These are phyloP conservation scores for Botrytis fabae DNA, from an alignment of 2,329 filamentous ascomycete species.

Conservation along the genomic window DNA sequence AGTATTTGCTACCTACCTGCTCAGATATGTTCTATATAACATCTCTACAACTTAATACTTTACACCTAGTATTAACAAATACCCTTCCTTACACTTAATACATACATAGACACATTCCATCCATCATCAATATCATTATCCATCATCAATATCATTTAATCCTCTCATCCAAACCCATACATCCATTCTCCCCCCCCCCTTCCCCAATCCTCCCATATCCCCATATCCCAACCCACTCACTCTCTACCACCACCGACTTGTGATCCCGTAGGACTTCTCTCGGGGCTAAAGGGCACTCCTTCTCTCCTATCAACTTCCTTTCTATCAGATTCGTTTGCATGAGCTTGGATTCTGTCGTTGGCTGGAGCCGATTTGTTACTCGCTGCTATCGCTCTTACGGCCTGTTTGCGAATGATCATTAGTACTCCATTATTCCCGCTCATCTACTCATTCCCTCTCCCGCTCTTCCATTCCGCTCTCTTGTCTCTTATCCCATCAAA, in stretches of 20 bases:
- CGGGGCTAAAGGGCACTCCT: neutral
- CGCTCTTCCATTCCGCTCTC: neutral
- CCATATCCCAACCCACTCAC: neutral
- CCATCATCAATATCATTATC: too few species aligned
- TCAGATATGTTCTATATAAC: neutral
- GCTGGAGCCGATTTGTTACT: conserved; percentile 2
- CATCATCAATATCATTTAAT: too few species aligned
- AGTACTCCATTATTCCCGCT: neutral
- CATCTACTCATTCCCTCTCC: too few species aligned
- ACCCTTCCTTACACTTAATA: neutral
- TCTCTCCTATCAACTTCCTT: neutral
- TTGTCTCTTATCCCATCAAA: neutral
- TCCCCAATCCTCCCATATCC: neutral
- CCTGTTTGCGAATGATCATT: neutral
- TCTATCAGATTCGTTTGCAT: neutral
- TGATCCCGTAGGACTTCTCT: neutral
- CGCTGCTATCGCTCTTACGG: conserved; percentile 15
- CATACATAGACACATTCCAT: neutral
- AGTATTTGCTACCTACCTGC: too few species aligned
- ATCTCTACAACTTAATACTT: neutral
- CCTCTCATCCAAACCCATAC: neutral
- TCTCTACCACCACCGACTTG: neutral
- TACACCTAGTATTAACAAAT: neutral
- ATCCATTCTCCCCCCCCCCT: neutral
- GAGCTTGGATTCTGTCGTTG: neutral